phyloP scores from a whole-genome alignment of 768 basidiomycete genomes.

The Imleria badia region DNA sequence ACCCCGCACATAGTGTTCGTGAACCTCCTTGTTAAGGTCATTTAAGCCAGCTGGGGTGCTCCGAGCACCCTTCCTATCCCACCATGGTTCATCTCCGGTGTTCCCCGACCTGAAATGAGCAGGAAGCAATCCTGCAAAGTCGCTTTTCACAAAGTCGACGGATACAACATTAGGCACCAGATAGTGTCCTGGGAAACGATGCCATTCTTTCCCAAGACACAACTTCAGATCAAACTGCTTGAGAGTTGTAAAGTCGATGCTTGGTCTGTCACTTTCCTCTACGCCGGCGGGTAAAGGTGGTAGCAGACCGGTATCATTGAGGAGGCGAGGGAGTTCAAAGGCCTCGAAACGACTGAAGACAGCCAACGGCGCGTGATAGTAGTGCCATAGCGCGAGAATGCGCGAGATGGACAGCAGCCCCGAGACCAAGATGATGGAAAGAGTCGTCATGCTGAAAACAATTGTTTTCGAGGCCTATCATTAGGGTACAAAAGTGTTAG shows the following conservation, averaged over 20 bases:
- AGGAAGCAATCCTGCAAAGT: slow-evolving; percentile 87
- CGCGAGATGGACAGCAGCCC: slow-evolving; percentile 75
- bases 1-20: slow-evolving; percentile 69
- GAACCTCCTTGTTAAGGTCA: slow-evolving; percentile 82
- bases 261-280: slow-evolving; percentile 45
- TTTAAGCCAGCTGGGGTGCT: slow-evolving; percentile 69
- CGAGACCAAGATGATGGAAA: slow-evolving; percentile 64
- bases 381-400: slow-evolving; percentile 77
- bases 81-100: slow-evolving; percentile 27
- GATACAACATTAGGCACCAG: slow-evolving; percentile 80
- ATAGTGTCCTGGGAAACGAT: slow-evolving; percentile 90
- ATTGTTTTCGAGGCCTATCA: slow-evolving; percentile 71
- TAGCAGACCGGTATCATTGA: slow-evolving; percentile 69
- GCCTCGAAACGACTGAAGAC: slow-evolving; percentile 70
- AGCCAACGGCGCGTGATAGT: slow-evolving; percentile 88
- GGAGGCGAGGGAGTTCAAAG: slow-evolving; percentile 75
- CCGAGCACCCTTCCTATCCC: slow-evolving; percentile 56
- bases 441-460: slow-evolving; percentile 76
- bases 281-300: slow-evolving; percentile 41
- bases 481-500: not conserved
- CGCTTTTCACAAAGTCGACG: slow-evolving; percentile 89
- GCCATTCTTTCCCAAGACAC: slow-evolving; percentile 95
- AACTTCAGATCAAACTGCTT: slow-evolving; percentile 68
- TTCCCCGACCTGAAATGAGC: slow-evolving; percentile 61
- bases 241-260: slow-evolving; percentile 68